A percentile compares a stretch with the other conserved stretches of the same genome.
These are phyloP conservation scores for Hylodesmum podocarpum DNA, from an alignment of 306 rosid species.

Conservation along the genomic window DNA sequence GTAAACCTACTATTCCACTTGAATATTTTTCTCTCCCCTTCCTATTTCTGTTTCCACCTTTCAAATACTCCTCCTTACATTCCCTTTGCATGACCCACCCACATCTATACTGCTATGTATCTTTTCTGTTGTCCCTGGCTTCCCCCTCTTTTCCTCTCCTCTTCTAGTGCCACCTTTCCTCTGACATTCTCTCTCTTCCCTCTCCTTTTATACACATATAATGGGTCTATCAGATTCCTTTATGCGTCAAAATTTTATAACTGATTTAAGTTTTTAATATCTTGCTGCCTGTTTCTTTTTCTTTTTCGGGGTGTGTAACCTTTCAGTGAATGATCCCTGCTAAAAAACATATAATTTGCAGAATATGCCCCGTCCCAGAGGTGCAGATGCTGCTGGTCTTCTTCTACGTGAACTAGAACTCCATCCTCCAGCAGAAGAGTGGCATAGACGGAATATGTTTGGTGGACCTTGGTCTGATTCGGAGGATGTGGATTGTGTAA, in stretches of 20 bases:
- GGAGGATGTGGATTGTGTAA: constrained; percentile 60
- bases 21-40: too few relatives aligned
- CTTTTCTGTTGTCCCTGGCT: too few relatives aligned
- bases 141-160: too few relatives aligned
- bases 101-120: too few relatives aligned
- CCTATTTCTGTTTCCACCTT: too few relatives aligned
- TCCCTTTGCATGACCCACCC: too few relatives aligned
- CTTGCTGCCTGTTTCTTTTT: not conserved
- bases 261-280: constrained; percentile 22
- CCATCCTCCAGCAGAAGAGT: constrained; percentile 99
- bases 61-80: too few relatives aligned
- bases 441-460: constrained; percentile 96
- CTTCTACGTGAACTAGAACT: constrained; percentile 95
- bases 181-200: too few relatives aligned
- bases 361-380: constrained; percentile 99
- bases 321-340: not conserved
- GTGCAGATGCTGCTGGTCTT: constrained; percentile 99
- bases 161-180: too few relatives aligned
- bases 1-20: too few relatives aligned
- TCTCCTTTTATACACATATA: too few relatives aligned
- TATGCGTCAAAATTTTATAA: not conserved
- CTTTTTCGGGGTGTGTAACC: not conserved
- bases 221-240: too few relatives aligned
- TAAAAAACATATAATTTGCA: constrained; percentile 35
- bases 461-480: constrained; percentile 95